phyloP scores from a whole-genome alignment of 495 filamentous ascomycete genomes.

The Talaromyces adpressus region DNA sequence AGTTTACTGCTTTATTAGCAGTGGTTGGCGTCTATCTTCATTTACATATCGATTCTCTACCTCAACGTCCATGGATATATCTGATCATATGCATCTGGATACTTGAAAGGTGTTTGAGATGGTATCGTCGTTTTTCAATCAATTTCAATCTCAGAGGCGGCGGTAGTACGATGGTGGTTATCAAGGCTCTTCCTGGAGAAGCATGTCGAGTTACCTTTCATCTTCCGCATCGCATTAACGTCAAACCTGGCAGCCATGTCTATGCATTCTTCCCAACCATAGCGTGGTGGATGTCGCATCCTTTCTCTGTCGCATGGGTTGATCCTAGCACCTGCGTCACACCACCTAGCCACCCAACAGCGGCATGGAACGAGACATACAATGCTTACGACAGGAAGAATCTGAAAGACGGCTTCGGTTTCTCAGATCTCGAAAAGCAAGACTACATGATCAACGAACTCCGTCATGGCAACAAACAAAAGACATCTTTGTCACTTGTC shows the following conservation, averaged over 20 bases:
- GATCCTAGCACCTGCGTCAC: slow-evolving; percentile 27
- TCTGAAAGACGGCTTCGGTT: slow-evolving; percentile 5
- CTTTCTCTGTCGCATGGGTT: slow-evolving; percentile 52
- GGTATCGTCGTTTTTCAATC: slow-evolving; percentile 49
- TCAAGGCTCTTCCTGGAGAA: slow-evolving; percentile 47
- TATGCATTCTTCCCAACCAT: slow-evolving; percentile 76
- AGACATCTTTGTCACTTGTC: slow-evolving; percentile 68
- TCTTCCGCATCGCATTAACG: slow-evolving; percentile 66
- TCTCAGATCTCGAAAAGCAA: slow-evolving; percentile 35
- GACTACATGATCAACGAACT: slow-evolving; percentile 20
- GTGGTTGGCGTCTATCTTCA: slow-evolving; percentile 67
- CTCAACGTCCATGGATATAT: slow-evolving; percentile 55
- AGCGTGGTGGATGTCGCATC: slow-evolving; percentile 61
- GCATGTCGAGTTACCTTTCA: slow-evolving; percentile 59
- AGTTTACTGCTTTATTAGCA: slow-evolving; percentile 54
- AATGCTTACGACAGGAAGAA: not conserved
- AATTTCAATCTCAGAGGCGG: slow-evolving; percentile 41
- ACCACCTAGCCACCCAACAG: slow-evolving; percentile 10
- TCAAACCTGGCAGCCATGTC: slow-evolving; percentile 71
- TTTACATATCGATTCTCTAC: slow-evolving; percentile 51
- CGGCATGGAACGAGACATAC: not conserved
- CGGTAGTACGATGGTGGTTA: slow-evolving; percentile 29
- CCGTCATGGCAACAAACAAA: slow-evolving; percentile 12
- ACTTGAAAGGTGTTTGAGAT: slow-evolving; percentile 53
- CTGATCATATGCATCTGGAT: slow-evolving; percentile 58